A percentile compares a stretch with the other conserved stretches of the same genome.
phyloP scores from a whole-genome alignment of 2,329 filamentous ascomycete genomes.

The Aspergillus proliferans region DNA sequence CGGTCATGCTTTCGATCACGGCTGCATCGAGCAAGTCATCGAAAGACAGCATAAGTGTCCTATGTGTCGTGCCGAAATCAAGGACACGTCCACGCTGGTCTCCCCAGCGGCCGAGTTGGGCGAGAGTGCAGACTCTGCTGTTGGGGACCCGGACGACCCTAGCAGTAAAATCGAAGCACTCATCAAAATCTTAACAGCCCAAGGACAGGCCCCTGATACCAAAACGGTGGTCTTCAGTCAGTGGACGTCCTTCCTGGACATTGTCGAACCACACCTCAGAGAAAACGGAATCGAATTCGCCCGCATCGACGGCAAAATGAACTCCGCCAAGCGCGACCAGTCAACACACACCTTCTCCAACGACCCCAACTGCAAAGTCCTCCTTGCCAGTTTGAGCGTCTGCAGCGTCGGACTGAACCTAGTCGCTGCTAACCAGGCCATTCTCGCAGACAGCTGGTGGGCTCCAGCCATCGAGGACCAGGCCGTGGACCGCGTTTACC shows the following conservation, averaged over 20 bases:
- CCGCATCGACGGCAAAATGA: constrained; percentile 78
- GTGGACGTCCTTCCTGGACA: constrained; percentile 71
- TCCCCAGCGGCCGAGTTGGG: constrained; percentile 56
- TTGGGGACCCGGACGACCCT: constrained; percentile 57
- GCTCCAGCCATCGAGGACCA: constrained; percentile 90
- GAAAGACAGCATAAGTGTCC: constrained; percentile 74
- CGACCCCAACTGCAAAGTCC: constrained; percentile 62
- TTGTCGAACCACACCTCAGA: constrained; percentile 64
- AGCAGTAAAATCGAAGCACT: constrained; percentile 80
- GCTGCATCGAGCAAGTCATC: constrained; percentile 69
- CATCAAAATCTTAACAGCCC: constrained; percentile 66
- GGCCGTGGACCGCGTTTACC: constrained; percentile 80
- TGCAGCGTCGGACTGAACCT: constrained; percentile 83
- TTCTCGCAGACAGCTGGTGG: constrained; percentile 84
- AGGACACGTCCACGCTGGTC: constrained; percentile 57
- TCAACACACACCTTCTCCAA: constrained; percentile 62
- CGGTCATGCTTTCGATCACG: constrained; percentile 69
- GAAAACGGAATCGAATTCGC: constrained; percentile 57
- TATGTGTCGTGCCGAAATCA: constrained; percentile 68
- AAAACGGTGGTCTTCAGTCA: constrained; percentile 80
- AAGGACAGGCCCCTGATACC: constrained; percentile 56
- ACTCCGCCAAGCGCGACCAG: constrained; percentile 60
- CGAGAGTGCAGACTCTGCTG: constrained; percentile 42
- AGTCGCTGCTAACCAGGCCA: constrained; percentile 77
- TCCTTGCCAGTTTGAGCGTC: constrained; percentile 76